Evolutionary conservation across 2,329 filamentous ascomycete genomes (phyloP), one percentile per base, ranked within the genome.

Genomic region (Hypoxylon sp.): DNA sequence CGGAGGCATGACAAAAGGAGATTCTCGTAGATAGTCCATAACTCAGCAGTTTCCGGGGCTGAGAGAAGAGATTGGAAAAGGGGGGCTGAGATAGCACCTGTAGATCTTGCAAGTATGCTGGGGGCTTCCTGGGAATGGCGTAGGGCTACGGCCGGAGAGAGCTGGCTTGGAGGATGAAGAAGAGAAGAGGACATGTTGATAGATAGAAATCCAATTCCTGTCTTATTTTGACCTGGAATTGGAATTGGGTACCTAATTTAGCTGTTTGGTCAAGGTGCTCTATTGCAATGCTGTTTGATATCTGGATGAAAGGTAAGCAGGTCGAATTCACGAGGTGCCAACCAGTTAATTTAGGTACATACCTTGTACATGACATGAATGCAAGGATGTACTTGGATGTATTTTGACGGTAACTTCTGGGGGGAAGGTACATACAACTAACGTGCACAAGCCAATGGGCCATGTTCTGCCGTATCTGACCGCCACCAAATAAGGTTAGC

Each of bases 11-110:
- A 88, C 32, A 95, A 81, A 69, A 98, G 82, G 17, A 98, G 85
- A 75, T 97, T 95, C 79, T 98, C 94, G 78, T 95, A 91, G 44
- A 87, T 87, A 15, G 86, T 86, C 93, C 94, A 98, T 74, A 92
- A 84, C 68, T 97, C 93, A 56, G 91, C 84, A 0, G 89, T 89
- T 76, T 97, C 94, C 28, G 84, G 76, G 1, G 84, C 78, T 1
- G 84, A 80, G 70, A 87, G 82, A 3, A 89, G 76, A 7, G 84
- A 84, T 24, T 75, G 72, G 8, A 89, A 70, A 2, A 84, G 80
- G 30, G 86, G 87, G n/a, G 82, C 78, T 4, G 84, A 85, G 62
- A 85, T 81, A 32, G 82, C 80, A 66, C 82, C 84, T 6, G 84
- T 82, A 46, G 84, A 84, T 71, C 78, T 85, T 67, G 78, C 78